Evolutionary conservation across 345 rosid genomes (phyloP).

Genomic region (Boechera retrofracta): DNA sequence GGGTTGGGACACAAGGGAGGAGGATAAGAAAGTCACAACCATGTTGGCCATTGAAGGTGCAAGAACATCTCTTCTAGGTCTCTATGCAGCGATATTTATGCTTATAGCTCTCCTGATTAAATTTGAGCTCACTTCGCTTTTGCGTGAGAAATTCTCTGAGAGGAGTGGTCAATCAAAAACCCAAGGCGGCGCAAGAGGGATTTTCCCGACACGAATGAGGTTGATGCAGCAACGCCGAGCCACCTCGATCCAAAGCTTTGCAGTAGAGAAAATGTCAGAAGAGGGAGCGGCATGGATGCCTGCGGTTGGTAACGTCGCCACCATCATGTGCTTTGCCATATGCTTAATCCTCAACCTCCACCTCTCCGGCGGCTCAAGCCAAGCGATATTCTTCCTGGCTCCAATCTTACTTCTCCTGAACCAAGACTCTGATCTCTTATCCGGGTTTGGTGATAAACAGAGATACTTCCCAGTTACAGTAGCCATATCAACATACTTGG

Average conservation of each 20-base stretch:
- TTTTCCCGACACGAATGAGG: conserved; percentile 76
- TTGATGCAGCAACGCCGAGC: conserved; percentile 94
- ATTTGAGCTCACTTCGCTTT: conserved; percentile 88
- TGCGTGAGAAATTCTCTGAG: conserved; percentile 85
- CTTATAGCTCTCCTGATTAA: conserved; percentile 94
- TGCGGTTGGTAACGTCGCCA: conserved; percentile 90
- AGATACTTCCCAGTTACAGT: conserved; percentile 93
- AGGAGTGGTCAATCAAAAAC: conserved; percentile 63
- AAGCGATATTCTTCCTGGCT: conserved; percentile 94
- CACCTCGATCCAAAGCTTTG: conserved; percentile 68
- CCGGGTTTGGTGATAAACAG: conserved; percentile 98
- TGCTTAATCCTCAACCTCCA: conserved; percentile 88
- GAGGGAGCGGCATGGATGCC: conserved; percentile 99
- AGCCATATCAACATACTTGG: conserved; percentile 76
- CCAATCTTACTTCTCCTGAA: conserved; percentile 93
- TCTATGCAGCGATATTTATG: conserved; percentile 97
- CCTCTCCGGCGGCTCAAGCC: conserved; percentile 89
- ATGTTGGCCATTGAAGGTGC: conserved; percentile 98
- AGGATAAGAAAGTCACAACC: conserved; percentile 77
- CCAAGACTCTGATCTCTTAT: conserved; percentile 96
- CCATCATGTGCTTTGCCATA: conserved; percentile 93
- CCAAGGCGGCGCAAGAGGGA: conserved; percentile 53
- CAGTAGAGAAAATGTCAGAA: conserved; percentile 90
- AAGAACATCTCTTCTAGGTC: conserved; percentile 95
- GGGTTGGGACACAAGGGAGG: conserved; percentile 69